Base-by-base conservation (phyloP, 768 basidiomycete genomes). In the Boletus insuetus region DNA sequence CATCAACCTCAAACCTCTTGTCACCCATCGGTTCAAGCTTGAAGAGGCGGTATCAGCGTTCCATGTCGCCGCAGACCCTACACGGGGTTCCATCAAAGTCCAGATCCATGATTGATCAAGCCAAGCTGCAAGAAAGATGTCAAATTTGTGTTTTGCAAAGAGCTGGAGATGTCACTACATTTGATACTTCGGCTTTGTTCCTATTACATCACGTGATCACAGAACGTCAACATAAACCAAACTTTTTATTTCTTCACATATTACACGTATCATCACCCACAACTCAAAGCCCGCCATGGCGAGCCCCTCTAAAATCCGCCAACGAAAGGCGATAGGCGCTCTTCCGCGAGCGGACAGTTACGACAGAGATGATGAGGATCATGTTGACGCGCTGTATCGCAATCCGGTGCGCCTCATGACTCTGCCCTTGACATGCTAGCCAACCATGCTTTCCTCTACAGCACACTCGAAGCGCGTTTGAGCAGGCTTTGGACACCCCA, bases 21-120 rank as follows among this genome's bases (percentile, higher is more conserved):
- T 92, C n/a, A 89, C 88, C 29, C 89, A 89, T 61, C 77, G 83
- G 13, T 89, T 89, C 68, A 58, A 76, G 19, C 79, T 95, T 17
- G 86, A 89, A 59, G 80, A 87, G 32, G 87, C 91, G 0, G 78
- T 85, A 9, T 73, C 83, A 47, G 93, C 93, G 2, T 95, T 95
- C 75, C 83, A 91, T 61, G 78, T 86, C 37, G 86, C 85, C 17
- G 85, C 86, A 7, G 85, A 87, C 64, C 81, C 82, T 46, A 54
- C 78, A 20, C 84, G 83, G 62, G 85, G 86, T 8, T 82, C 85
- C 38, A 87, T 87, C 65, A 87, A 86, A 63, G 82, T 87, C 54
- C 84, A 83, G 61, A 85, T 87, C 50, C 75, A 72, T 29, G 84
- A 85, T 69, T 84, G 60, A 42, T 24, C 40, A 11, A 29, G 39